Conservation (phyloP, 2,329 filamentous ascomycete genomes). For the Metarhizium brunneum region DNA sequence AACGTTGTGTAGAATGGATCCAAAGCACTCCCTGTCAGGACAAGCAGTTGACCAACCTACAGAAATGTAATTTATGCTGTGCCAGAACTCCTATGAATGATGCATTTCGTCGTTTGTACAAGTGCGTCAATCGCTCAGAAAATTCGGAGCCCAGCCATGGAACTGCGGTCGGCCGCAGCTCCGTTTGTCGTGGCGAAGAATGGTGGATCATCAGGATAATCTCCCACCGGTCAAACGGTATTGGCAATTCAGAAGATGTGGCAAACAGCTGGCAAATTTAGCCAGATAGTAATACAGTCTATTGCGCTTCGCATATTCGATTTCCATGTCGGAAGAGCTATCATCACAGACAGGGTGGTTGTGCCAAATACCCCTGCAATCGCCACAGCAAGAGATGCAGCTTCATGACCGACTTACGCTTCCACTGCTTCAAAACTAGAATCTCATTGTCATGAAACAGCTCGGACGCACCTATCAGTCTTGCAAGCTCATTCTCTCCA, state of each 20-base stretch:
- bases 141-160: no score
- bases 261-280: not conserved
- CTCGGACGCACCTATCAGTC: slow-evolving; percentile 25
- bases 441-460: slow-evolving; percentile 28
- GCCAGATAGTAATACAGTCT: not conserved
- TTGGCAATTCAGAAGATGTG: not conserved
- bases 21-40: no score
- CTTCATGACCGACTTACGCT: slow-evolving; percentile 28
- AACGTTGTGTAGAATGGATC: no score
- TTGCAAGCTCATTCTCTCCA: slow-evolving; percentile 33
- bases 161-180: not conserved
- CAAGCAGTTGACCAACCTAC: no score
- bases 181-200: not conserved
- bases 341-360: not conserved
- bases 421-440: slow-evolving; percentile 31
- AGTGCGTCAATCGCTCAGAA: no score
- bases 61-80: no score
- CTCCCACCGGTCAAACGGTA: not conserved
- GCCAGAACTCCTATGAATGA: no score
- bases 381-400: slow-evolving; percentile 47
- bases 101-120: no score
- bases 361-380: slow-evolving; percentile 43
- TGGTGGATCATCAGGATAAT: not conserved
- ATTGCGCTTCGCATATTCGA: not conserved
- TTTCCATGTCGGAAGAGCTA: not conserved